Percentiles rank a stretch among this genome's conserved stretches.
Conservation (phyloP, 345 rosid genomes). For the Jatropha curcas region DNA sequence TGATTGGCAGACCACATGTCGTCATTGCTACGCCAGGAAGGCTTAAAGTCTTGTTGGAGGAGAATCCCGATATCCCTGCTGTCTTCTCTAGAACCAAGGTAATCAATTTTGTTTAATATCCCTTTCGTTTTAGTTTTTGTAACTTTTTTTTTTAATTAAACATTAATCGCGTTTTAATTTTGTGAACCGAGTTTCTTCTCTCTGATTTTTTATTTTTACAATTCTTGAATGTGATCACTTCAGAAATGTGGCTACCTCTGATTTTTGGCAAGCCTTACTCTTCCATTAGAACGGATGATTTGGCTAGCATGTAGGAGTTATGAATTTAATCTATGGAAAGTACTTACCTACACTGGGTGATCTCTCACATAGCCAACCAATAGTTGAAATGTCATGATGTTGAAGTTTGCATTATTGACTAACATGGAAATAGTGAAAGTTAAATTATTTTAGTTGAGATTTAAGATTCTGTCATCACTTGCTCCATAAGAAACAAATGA, state of each 20-base stretch:
- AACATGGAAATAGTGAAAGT: too few species aligned
- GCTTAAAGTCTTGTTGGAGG: conserved; percentile 74
- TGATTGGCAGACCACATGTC: conserved; percentile 73
- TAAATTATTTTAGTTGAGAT: too few species aligned
- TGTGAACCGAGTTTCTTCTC: not conserved
- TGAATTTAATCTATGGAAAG: too few species aligned
- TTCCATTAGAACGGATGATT: not conserved
- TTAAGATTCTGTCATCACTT: not conserved
- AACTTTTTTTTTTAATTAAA: too few species aligned
- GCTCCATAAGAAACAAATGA: not conserved
- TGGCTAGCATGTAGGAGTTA: not conserved
- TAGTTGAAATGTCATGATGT: too few species aligned
- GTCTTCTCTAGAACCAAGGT: conserved; percentile 87
- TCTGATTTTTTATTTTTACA: not conserved
- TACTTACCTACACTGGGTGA: too few species aligned
- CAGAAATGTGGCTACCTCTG: not conserved
- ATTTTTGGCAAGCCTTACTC: not conserved
- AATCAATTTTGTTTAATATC: not conserved
- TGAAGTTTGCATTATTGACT: too few species aligned
- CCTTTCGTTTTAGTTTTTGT: not conserved
- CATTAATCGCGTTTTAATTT: not conserved
- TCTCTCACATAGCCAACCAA: too few species aligned
- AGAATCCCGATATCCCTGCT: conserved; percentile 75
- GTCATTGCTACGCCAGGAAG: conserved; percentile 93
- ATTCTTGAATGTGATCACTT: not conserved